phyloP scores from a whole-genome alignment of 306 rosid species.

The Gastrolobium bilobum region DNA sequence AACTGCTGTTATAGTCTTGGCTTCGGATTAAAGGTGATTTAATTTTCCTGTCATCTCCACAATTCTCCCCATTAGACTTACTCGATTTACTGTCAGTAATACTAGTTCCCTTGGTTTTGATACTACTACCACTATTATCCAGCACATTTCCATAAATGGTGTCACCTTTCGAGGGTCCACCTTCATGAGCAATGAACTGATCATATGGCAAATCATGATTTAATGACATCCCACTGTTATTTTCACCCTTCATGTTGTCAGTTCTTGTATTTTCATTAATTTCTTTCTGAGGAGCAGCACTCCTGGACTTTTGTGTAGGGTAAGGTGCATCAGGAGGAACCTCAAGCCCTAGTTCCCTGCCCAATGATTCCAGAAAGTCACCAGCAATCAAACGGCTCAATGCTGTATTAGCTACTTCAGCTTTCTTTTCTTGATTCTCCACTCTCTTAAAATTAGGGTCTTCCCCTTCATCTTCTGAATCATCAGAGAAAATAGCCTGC shows the following conservation, averaged over 20 bases:
- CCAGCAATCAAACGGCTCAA: constrained; percentile 93
- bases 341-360: constrained; percentile 94
- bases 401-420: constrained; percentile 85
- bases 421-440: constrained; percentile 83
- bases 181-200: constrained; percentile 50
- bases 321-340: constrained; percentile 84
- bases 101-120: constrained; percentile 51
- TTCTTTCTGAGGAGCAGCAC: constrained; percentile 57
- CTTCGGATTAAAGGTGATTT: constrained; percentile 49
- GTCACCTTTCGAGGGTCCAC: constrained; percentile 50
- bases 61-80: constrained; percentile 47
- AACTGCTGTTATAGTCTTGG: constrained; percentile 54
- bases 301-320: constrained; percentile 57
- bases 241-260: constrained; percentile 45
- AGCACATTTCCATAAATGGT: constrained; percentile 51
- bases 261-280: constrained; percentile 51
- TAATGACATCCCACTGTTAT: constrained; percentile 38
- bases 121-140: constrained; percentile 49
- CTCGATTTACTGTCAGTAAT: constrained; percentile 50
- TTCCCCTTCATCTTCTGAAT: constrained; percentile 81
- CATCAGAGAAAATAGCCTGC: constrained; percentile 99
- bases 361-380: constrained; percentile 95
- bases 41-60: constrained; percentile 54
- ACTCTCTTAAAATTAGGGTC: constrained; percentile 55
- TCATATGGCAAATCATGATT: constrained; percentile 48